Conservation (phyloP, 2,329 filamentous ascomycete genomes). For the Ustilaginoidea virens region DNA sequence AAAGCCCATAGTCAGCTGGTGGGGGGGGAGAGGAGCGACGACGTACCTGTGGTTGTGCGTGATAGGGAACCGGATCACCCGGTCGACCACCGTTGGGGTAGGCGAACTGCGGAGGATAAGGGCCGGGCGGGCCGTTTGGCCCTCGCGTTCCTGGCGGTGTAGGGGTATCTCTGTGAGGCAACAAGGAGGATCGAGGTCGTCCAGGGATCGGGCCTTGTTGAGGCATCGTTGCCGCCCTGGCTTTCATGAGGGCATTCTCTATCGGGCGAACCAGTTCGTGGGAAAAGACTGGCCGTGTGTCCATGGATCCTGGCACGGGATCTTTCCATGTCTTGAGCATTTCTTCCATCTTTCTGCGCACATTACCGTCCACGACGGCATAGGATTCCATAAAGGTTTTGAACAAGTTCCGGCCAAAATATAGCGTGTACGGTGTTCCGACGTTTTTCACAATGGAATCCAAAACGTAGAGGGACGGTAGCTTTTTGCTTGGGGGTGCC, state of each 20-base stretch:
- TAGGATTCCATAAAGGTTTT: slow-evolving; percentile 96
- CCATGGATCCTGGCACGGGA: slow-evolving; percentile 83
- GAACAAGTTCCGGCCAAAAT: slow-evolving; percentile 83
- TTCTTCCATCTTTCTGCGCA: slow-evolving; percentile 85
- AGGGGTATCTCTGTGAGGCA: slow-evolving; percentile 54
- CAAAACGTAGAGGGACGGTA: slow-evolving; percentile 92
- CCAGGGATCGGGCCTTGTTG: slow-evolving; percentile 29
- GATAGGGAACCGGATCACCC: slow-evolving; percentile 8
- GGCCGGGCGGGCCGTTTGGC: slow-evolving; percentile 9
- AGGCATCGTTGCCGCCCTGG: slow-evolving; percentile 44
- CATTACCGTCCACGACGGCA: slow-evolving; percentile 66
- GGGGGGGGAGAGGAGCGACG: not conserved
- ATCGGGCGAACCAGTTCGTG: slow-evolving; percentile 78
- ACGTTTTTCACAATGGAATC: slow-evolving; percentile 99
- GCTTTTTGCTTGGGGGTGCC: slow-evolving; percentile 76
- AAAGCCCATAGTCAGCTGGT: no score
- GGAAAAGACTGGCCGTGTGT: slow-evolving; percentile 83
- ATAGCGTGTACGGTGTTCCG: slow-evolving; percentile 90
- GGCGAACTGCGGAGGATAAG: slow-evolving; percentile 14
- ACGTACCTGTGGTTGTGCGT: slow-evolving; percentile 15
- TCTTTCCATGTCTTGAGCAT: slow-evolving; percentile 98
- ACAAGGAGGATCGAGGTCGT: slow-evolving; percentile 30
- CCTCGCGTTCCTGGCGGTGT: slow-evolving; percentile 46
- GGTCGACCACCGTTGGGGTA: slow-evolving; percentile 16
- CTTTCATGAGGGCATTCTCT: slow-evolving; percentile 86